Percentiles rank a stretch among this genome's conserved stretches.
Conservation (phyloP, 768 basidiomycete genomes). For the Rhizopogon vinicolor region DNA sequence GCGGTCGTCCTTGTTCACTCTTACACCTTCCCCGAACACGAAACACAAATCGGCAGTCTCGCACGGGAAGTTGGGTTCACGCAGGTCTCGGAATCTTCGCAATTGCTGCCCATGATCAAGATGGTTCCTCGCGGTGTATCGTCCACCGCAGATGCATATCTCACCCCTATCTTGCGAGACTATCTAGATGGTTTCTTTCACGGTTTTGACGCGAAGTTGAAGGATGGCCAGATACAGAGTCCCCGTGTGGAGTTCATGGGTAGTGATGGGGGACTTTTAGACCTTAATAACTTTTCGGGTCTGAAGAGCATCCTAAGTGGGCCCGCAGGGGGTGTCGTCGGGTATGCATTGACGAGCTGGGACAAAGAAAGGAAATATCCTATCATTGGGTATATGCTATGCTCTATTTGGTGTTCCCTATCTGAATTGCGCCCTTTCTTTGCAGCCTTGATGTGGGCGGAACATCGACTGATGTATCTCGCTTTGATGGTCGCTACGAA, state of each 20-base stretch:
- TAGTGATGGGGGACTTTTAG: constrained; percentile 83
- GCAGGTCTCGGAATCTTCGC: constrained; percentile 85
- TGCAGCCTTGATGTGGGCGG: constrained; percentile 86
- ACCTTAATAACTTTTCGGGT: constrained; percentile 82
- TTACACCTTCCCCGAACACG: constrained; percentile 88
- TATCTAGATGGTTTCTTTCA: constrained; percentile 91
- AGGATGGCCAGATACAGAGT: constrained; percentile 51
- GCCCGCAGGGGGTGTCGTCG: constrained; percentile 95
- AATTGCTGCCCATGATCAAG: constrained; percentile 92
- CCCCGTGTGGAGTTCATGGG: constrained; percentile 94
- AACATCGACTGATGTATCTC: constrained; percentile 92
- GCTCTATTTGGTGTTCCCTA: not conserved
- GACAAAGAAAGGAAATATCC: constrained; percentile 65
- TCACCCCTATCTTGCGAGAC: constrained; percentile 79
- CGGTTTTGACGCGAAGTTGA: constrained; percentile 77
- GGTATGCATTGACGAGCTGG: constrained; percentile 88
- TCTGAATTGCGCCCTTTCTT: not conserved
- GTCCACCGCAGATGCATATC: constrained; percentile 91
- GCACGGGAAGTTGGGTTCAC: constrained; percentile 83
- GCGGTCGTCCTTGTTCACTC: constrained; percentile 91
- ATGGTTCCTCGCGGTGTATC: constrained; percentile 92
- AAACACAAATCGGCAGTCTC: constrained; percentile 62
- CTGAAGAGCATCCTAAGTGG: constrained; percentile 91
- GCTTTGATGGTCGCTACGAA: constrained; percentile 89
- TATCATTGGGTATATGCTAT: constrained; percentile 69